phyloP scores from a whole-genome alignment of 371 early-diverging fungal genomes.

The Mucor circinelloides region DNA sequence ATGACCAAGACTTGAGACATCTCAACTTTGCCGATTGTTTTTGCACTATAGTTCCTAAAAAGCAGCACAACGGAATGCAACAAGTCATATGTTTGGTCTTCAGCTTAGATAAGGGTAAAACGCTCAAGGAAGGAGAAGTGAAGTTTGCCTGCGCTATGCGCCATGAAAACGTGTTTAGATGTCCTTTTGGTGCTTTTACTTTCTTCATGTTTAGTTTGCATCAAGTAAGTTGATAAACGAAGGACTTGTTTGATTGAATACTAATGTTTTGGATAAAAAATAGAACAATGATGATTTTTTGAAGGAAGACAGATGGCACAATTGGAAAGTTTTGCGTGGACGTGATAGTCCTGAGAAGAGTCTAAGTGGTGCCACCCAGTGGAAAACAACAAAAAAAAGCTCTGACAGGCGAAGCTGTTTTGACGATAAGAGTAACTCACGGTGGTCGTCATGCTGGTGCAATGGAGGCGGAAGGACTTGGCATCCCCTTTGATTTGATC shows the following conservation, averaged over 20 bases:
- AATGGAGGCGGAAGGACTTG: neutral
- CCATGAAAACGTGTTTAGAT: neutral
- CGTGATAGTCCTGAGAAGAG: too few relatives aligned
- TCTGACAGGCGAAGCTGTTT: too few relatives aligned
- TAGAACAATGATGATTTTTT: too few relatives aligned
- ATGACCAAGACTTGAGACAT: conserved; percentile 3
- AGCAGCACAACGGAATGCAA: neutral
- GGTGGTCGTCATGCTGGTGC: too few relatives aligned
- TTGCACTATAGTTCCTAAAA: neutral
- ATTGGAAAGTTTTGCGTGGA: too few relatives aligned
- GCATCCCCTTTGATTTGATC: neutral
- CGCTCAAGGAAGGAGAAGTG: conserved; percentile 1
- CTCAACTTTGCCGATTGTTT: conserved; percentile 10
- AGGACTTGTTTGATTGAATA: neutral
- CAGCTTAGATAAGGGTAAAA: neutral
- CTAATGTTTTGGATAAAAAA: too few relatives aligned
- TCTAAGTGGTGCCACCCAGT: too few relatives aligned
- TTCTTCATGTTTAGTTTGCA: neutral
- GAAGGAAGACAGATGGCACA: neutral
- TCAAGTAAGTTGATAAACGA: neutral
- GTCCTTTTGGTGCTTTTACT: conserved; percentile 6
- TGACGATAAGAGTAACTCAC: too few relatives aligned
- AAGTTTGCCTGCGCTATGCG: neutral
- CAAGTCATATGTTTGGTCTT: neutral
- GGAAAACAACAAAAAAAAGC: too few relatives aligned